A percentile compares a stretch with the other conserved stretches of the same genome.
phyloP scores from a whole-genome alignment of 108 stramenopile genomes.

The Pseudonitzschia multiseries region DNA sequence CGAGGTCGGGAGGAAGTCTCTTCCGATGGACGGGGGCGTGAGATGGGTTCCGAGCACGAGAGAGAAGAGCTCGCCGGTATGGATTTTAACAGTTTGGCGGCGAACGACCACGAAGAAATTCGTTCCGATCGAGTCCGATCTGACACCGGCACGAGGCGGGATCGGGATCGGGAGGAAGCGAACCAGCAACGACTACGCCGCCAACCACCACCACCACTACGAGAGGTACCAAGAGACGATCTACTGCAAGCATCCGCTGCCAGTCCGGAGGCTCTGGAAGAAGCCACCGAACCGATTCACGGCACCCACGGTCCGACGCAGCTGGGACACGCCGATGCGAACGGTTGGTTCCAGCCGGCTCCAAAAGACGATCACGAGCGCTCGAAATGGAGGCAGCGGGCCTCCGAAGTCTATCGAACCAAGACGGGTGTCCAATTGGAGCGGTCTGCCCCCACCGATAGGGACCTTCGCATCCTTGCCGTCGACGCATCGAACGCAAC shows the following conservation, averaged over 20 bases:
- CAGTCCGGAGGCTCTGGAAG: background rate
- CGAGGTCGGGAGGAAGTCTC: no score
- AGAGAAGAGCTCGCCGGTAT: no score
- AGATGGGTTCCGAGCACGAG: no score
- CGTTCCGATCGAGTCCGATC: no score
- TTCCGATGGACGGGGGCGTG: no score
- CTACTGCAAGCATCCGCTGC: background rate
- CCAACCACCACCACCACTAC: no score
- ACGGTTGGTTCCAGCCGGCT: conserved; percentile 33
- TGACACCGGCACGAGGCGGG: no score
- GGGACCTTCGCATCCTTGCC: background rate
- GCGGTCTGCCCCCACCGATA: conserved; percentile 10
- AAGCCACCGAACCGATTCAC: background rate
- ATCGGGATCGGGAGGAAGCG: no score
- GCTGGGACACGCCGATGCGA: conserved; percentile 8
- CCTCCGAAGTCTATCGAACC: conserved; percentile 12
- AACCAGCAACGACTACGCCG: no score
- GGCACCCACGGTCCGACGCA: background rate
- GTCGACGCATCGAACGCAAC: no score
- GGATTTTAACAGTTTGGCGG: no score
- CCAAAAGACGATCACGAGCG: conserved; percentile 30
- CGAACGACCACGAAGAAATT: no score
- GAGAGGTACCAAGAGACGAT: background rate
- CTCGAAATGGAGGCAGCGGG: conserved; percentile 16
- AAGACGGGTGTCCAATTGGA: conserved; percentile 11